A percentile compares a stretch with the other conserved stretches of the same genome.
Conservation (phyloP, 331 rosid genomes). For the Acacia concinna region DNA sequence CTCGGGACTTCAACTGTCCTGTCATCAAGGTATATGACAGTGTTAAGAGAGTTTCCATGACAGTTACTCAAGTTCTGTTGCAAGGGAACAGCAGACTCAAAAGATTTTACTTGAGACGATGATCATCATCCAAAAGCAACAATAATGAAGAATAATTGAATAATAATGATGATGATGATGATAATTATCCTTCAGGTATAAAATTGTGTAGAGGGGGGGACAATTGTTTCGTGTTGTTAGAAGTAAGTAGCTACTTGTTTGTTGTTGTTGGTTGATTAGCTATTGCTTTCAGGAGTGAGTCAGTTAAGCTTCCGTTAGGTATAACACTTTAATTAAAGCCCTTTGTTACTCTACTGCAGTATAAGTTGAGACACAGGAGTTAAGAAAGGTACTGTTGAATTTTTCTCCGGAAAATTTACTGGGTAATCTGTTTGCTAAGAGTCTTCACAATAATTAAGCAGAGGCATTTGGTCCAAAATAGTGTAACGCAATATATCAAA, state of each 20-base stretch:
- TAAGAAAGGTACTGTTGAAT: neutral
- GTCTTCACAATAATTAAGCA: neutral
- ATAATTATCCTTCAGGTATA: neutral
- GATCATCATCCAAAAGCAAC: neutral
- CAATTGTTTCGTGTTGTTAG: neutral
- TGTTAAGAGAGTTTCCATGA: neutral
- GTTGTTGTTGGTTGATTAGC: neutral
- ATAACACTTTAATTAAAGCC: neutral
- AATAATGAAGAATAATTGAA: neutral
- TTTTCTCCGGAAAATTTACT: neutral
- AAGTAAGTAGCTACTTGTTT: neutral
- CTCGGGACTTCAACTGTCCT: conserved; percentile 87
- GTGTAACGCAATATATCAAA: neutral
- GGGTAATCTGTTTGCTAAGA: neutral
- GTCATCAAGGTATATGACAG: conserved; percentile 14
- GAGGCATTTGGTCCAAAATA: conserved; percentile 25
- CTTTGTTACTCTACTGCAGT: neutral
- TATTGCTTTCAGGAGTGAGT: neutral
- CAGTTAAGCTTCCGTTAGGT: neutral
- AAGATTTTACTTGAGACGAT: neutral
- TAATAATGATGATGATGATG: too few species aligned
- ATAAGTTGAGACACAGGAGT: neutral
- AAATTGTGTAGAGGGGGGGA: neutral
- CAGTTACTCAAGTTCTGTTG: neutral
- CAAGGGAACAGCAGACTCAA: neutral